Percentiles rank a stretch among this genome's conserved stretches.
These are phyloP conservation scores for Trichoderma semiorbis DNA, from an alignment of 2,329 filamentous ascomycete species.

Conservation along the genomic window DNA sequence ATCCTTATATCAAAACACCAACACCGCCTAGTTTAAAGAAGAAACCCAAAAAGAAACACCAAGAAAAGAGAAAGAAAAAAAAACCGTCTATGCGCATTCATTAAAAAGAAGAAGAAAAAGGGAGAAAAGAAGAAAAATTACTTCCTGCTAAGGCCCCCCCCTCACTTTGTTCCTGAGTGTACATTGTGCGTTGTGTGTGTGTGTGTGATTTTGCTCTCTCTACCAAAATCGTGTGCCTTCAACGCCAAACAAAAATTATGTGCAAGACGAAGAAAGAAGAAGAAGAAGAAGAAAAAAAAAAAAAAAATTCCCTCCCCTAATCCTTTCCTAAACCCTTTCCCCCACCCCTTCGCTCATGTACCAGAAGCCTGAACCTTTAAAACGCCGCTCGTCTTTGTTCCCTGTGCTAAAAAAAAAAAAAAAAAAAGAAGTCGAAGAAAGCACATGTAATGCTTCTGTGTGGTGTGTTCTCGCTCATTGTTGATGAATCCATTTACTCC, in stretches of 20 bases:
- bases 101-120: not conserved
- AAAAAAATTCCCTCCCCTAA: not conserved
- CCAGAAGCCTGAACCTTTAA: not conserved
- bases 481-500: not conserved
- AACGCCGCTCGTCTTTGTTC: not conserved
- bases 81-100: not conserved
- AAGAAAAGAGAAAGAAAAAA: not conserved
- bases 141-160: not conserved
- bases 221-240: not conserved
- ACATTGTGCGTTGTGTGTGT: not conserved
- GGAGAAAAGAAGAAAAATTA: not conserved
- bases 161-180: not conserved
- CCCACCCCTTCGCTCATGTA: not conserved
- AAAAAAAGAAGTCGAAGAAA: not conserved
- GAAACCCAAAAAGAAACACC: not conserved
- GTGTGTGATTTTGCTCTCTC: not conserved
- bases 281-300: not conserved
- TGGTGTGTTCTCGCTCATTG: not conserved
- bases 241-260: not conserved
- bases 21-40: not conserved
- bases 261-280: not conserved
- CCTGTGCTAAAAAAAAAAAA: not conserved
- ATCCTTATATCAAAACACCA: not conserved
- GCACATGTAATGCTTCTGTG: not conserved
- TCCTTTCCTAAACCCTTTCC: not conserved